Evolutionary conservation across 352 stramenopile genomes (phyloP), one percentile per base, ranked within the genome.

Genomic region (Saprolegnia diclina): DNA sequence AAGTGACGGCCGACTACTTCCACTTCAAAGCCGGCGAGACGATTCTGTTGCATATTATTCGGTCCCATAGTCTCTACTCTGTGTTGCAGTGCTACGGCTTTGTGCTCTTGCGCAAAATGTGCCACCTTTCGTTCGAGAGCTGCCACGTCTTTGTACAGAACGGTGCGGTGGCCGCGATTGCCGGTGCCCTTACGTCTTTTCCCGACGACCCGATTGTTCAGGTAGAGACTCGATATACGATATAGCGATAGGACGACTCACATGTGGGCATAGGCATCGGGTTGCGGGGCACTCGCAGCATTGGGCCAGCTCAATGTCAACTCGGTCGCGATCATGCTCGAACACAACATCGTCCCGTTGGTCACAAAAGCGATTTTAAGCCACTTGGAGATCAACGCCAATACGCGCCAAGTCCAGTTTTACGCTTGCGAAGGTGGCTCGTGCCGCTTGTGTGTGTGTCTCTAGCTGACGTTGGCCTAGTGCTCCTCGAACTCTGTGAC

Each of bases 51-150:
- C 73, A 79, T 14, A 88, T 75, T 18, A 87, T 91, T 57, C 78
- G 74, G 29, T 74, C 77, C 9, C 81, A 91, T 72, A 52, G 74
- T 0, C 76, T 79, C 1, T 82, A 91, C 38, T 82, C 83, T 6
- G 83, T 91, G n/a, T 62, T 91, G 42, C 76, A 89, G 6, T 91
- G 83, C 61, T 91, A 91, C 38, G 83, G 83, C 19, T 89, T 82
- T 67, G 83, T 91, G 26, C 71, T 91, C 16, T 79, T 89, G 72
- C 83, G 83, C 59, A 91, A 91, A 46, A 71, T 91, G 26, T 91
- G 79, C 56, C 81, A 91, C 56, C 70, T 91, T 11, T 89, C 79
- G 59, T 75, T 87, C 40, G 79, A 90, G 35, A 76, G 80, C 5
- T 81, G 75, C 0, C 78, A 84, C 52, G 73, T 89, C 24, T 89